Evolutionary conservation across 345 rosid genomes (phyloP).

Genomic region (Kernera saxatilis): DNA sequence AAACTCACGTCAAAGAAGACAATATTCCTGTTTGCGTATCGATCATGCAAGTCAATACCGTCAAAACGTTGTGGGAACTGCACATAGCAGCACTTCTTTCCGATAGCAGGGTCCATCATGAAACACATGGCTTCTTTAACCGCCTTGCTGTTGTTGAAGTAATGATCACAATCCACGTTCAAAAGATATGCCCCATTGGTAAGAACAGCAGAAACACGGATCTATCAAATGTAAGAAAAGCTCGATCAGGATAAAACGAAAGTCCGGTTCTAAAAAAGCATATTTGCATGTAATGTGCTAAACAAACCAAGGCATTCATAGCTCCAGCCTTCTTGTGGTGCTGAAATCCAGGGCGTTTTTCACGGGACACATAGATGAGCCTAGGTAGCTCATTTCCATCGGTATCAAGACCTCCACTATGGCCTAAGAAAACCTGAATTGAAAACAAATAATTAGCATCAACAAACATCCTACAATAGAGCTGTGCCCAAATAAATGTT

Average conservation of each 20-base stretch:
- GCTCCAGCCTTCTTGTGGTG: constrained; percentile 99
- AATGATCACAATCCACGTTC: constrained; percentile 99
- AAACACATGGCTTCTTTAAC: constrained; percentile 98
- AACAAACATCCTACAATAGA: not conserved
- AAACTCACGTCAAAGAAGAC: constrained; percentile 91
- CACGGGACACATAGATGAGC: constrained; percentile 98
- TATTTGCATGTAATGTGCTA: not conserved
- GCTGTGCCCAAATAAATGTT: not conserved
- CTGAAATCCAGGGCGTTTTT: constrained; percentile 98
- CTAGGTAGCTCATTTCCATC: constrained; percentile 98
- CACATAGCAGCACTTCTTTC: constrained; percentile 93
- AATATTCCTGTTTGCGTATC: constrained; percentile 96
- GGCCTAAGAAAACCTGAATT: constrained; percentile 86
- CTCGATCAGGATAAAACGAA: not conserved
- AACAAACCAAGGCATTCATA: constrained; percentile 94
- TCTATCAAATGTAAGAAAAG: constrained; percentile 40
- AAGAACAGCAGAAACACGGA: constrained; percentile 95
- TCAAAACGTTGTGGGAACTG: constrained; percentile 99
- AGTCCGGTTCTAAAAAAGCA: not conserved
- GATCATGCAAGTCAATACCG: constrained; percentile 94
- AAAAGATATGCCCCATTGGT: constrained; percentile 96
- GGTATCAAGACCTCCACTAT: constrained; percentile 87
- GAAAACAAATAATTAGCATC: not conserved
- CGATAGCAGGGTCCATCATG: constrained; percentile 86
- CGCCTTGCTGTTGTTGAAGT: constrained; percentile 98